phyloP scores from a whole-genome alignment of 768 basidiomycete genomes.

The Naganishia kalamii region DNA sequence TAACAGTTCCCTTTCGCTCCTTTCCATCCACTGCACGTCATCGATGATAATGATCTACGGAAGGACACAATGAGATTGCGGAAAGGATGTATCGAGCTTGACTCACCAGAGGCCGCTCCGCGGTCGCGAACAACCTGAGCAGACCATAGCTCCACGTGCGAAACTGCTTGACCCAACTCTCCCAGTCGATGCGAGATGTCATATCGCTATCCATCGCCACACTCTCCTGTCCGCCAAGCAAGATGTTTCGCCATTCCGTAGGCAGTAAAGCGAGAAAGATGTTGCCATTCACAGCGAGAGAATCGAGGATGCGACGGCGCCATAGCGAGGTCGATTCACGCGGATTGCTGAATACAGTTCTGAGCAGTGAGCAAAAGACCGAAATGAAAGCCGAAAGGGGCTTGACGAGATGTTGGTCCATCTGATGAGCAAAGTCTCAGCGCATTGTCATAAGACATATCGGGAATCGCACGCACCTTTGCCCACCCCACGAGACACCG shows the following conservation, averaged over 20 bases:
- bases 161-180: constrained; percentile 21
- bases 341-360: constrained; percentile 38
- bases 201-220: background rate
- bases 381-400: constrained; percentile 49
- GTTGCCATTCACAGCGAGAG: constrained; percentile 27
- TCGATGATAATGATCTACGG: constrained; percentile 29
- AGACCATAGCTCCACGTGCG: constrained; percentile 15
- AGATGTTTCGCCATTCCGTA: constrained; percentile 26
- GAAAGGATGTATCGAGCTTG: background rate
- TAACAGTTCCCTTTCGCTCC: constrained; percentile 13
- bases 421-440: too few species aligned
- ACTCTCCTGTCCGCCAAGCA: background rate
- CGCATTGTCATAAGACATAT: too few species aligned
- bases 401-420: constrained; percentile 63
- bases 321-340: constrained; percentile 31
- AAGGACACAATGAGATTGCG: background rate
- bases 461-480: too few species aligned
- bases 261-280: constrained; percentile 32
- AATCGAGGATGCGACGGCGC: constrained; percentile 29
- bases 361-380: constrained; percentile 35
- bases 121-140: constrained; percentile 32
- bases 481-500: too few species aligned
- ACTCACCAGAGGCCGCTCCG: constrained; percentile 23
- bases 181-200: constrained; percentile 14
- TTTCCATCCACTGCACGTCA: constrained; percentile 37